These are phyloP conservation scores for Skeletonema potamos DNA, from an alignment of 108 stramenopile species.

Conservation along the genomic window DNA sequence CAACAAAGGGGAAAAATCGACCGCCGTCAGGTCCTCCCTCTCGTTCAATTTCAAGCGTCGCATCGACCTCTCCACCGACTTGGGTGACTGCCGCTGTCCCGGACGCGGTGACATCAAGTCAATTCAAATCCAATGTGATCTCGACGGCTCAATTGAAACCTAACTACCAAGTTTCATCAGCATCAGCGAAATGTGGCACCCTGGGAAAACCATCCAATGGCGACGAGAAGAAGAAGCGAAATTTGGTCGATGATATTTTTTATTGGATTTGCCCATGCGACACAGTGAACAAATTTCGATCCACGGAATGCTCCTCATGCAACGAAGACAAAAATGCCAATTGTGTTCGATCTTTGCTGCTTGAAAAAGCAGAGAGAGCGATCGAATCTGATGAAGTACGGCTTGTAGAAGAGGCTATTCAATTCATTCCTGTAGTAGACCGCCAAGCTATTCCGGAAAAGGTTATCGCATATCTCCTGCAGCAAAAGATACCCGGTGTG, in stretches of 20 bases:
- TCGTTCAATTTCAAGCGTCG: constrained; percentile 13
- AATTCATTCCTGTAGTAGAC: constrained; percentile 5
- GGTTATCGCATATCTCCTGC: constrained; percentile 15
- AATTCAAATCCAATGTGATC: constrained; percentile 10
- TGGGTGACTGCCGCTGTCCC: not conserved
- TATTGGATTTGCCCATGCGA: constrained; percentile 38
- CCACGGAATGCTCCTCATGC: constrained; percentile 14
- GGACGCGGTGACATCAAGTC: constrained; percentile 12
- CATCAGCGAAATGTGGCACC: not conserved
- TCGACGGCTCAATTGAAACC: not conserved
- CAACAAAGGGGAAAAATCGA: constrained; percentile 7
- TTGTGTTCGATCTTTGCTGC: constrained; percentile 17
- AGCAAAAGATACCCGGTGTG: constrained; percentile 9
- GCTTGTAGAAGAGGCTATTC: constrained; percentile 21
- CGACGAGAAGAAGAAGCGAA: not conserved
- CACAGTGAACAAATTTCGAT: constrained; percentile 5
- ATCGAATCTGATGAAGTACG: constrained; percentile 1
- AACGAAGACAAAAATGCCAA: not conserved
- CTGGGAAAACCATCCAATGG: not conserved
- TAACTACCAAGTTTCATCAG: not conserved
- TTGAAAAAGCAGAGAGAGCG: constrained; percentile 20
- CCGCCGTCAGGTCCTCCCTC: not conserved
- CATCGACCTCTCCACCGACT: constrained; percentile 3
- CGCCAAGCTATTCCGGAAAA: constrained; percentile 27
- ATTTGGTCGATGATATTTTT: constrained; percentile 23